These are phyloP conservation scores for Ogataea populi-albae DNA, from an alignment of 805 yeast species.

Conservation along the genomic window DNA sequence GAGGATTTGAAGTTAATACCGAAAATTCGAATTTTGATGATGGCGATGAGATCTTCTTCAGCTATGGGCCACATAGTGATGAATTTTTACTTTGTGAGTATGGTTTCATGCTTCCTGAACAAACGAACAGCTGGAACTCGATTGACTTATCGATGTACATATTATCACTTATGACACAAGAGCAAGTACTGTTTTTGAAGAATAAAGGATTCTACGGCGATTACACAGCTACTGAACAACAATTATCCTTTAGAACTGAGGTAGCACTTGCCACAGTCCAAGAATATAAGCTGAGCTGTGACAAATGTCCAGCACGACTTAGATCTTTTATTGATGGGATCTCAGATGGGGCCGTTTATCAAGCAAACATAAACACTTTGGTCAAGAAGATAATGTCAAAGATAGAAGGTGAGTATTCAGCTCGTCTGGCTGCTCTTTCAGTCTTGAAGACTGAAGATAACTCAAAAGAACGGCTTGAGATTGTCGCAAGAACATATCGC, in stretches of 20 bases:
- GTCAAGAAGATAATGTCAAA: constrained; percentile 35
- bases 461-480: constrained; percentile 17
- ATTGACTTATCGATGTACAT: constrained; percentile 58
- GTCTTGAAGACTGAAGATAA: constrained; percentile 13
- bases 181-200: constrained; percentile 46
- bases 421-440: constrained; percentile 5
- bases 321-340: constrained; percentile 44
- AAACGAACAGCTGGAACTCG: constrained; percentile 60
- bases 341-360: constrained; percentile 44
- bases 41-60: constrained; percentile 61
- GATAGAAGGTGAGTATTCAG: constrained; percentile 8
- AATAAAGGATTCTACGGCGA: constrained; percentile 64
- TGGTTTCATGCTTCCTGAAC: constrained; percentile 59
- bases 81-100: constrained; percentile 81
- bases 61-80: constrained; percentile 88
- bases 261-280: constrained; percentile 67
- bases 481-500: constrained; percentile 17
- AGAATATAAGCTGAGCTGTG: constrained; percentile 22
- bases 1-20: constrained; percentile 54
- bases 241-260: constrained; percentile 68
- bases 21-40: constrained; percentile 29
- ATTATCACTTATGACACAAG: constrained; percentile 30
- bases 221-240: constrained; percentile 56
- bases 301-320: constrained; percentile 32
- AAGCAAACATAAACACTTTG: constrained; percentile 30